Evolutionary conservation across 805 yeast genomes (phyloP).

Genomic region (Candida anglica): DNA sequence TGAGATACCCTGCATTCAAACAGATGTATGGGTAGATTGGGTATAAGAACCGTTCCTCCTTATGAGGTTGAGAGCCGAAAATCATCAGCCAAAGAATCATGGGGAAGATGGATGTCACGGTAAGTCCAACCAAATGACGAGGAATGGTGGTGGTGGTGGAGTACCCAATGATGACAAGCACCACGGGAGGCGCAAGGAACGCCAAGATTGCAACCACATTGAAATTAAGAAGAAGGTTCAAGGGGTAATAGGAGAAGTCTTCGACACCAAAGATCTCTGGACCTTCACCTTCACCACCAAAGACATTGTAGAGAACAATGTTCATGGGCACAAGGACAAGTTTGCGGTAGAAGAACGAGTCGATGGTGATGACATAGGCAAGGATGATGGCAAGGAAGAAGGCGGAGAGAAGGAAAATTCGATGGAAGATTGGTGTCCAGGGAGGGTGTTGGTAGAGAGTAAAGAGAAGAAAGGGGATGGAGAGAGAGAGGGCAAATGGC

Average conservation of each 20-base stretch:
- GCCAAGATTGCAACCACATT: constrained; percentile 49
- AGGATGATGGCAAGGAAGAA: constrained; percentile 13
- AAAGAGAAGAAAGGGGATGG: constrained; percentile 54
- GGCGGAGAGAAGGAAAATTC: constrained; percentile 1
- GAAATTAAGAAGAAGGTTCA: constrained; percentile 72
- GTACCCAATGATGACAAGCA: constrained; percentile 11
- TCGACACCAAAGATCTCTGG: constrained; percentile 91
- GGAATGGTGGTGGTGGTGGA: not conserved
- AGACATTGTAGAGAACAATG: constrained; percentile 78
- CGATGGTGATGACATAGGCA: constrained; percentile 38
- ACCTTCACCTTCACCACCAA: constrained; percentile 65
- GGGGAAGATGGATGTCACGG: constrained; percentile 35
- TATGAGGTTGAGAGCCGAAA: constrained; percentile 78
- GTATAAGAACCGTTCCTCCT: constrained; percentile 88
- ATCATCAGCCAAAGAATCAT: constrained; percentile 62
- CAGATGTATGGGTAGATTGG: constrained; percentile 75
- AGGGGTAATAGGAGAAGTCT: constrained; percentile 65
- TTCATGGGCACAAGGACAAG: constrained; percentile 72
- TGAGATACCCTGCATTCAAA: constrained; percentile 56
- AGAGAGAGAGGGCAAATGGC: constrained; percentile 77
- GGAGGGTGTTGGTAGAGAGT: constrained; percentile 8
- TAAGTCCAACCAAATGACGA: constrained; percentile 8
- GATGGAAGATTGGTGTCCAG: constrained; percentile 2
- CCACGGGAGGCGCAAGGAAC: constrained; percentile 30
- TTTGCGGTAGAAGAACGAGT: constrained; percentile 59